Percentiles rank a stretch among this genome's conserved stretches.
Evolutionary conservation across 768 basidiomycete genomes (phyloP).

Genomic region (Rossbeevera mucosa): DNA sequence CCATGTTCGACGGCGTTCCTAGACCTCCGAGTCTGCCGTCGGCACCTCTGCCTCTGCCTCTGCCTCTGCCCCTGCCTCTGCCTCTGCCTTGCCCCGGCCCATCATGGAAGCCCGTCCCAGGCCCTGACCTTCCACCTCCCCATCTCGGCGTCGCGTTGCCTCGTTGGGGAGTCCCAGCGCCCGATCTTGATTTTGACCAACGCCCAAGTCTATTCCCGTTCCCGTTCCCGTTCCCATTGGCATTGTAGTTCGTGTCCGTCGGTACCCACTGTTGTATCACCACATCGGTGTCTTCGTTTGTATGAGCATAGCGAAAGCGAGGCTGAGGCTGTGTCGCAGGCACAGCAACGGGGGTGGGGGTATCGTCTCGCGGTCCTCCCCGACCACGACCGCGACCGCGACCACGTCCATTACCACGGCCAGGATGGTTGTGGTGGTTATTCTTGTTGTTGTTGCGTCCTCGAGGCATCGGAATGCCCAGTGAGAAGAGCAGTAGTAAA

Average conservation of each 20-base stretch:
- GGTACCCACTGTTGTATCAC: conserved; percentile 23
- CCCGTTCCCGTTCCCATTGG: not conserved
- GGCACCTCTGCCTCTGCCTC: not conserved
- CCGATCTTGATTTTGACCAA: conserved; percentile 13
- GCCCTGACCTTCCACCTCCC: conserved; percentile 12
- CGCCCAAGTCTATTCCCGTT: too few relatives aligned
- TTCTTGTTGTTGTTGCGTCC: conserved; percentile 11
- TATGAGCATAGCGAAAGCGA: conserved; percentile 17
- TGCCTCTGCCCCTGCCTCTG: not conserved
- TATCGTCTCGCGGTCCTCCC: not conserved
- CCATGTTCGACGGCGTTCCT: not conserved
- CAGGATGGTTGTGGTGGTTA: conserved; percentile 19
- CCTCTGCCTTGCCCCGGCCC: conserved; percentile 11
- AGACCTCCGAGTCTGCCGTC: not conserved
- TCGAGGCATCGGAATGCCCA: conserved; percentile 17
- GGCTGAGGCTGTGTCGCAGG: conserved; percentile 4
- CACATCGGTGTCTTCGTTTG: conserved; percentile 20
- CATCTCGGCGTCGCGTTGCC: conserved; percentile 12
- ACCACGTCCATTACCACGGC: conserved; percentile 11
- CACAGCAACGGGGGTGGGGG: not conserved
- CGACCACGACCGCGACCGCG: conserved; percentile 24
- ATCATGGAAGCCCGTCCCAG: conserved; percentile 22
- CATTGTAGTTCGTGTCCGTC: not conserved
- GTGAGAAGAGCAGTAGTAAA: conserved; percentile 1
- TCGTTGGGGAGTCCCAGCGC: conserved; percentile 10